Base-by-base conservation (phyloP, 129 eudicot genomes). In the Chrysanthemum makinoi region DNA sequence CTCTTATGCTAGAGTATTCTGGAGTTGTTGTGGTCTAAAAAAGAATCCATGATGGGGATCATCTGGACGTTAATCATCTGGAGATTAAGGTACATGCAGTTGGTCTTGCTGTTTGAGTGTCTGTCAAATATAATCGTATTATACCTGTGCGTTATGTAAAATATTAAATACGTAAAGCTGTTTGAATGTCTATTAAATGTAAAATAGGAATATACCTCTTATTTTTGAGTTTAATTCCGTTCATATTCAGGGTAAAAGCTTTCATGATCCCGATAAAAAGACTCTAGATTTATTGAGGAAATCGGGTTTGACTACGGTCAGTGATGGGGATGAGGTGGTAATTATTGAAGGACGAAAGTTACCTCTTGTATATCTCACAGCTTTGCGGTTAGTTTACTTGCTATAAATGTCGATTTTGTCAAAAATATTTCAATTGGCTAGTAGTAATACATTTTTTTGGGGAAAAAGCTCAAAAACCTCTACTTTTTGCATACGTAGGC, bases 301-400 rank as follows among this genome's bases (percentile, higher is more conserved):
- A 52, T 3, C 0, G 58, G 20, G 20, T 52, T 15, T n/a, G 16
- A 1, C 58, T 52, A 13, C 0, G 18, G 10, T n/a, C 16, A 13
- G 58, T 52, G 17, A 52, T 4, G 19, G 58, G 18, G 58, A 52
- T 52, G 58, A 39, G 46, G 46, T 2, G 46, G 46, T 39, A 30
- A 3, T 4, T 30, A 3, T 30, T 30, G 35, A 30, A 30, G 35
- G 6, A 4, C 35, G 35, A 30, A 30, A 50, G 55, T 50, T 50
- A 50, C 55, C 4, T 10, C 55, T 50, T 50, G 55, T 13, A 24
- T 35, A 61, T 11, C 18, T 24, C 16, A 30, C 47, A 28, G 66
- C 8, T 61, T 61, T 61, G 17, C 15, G 46, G 66, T 61, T 60
- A 17, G 65, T 60, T 60, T 60, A 20, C 44, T 60, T 59, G 11